Base-by-base conservation (phyloP, 306 rosid genomes). In the Casuarina equisetifolia region DNA sequence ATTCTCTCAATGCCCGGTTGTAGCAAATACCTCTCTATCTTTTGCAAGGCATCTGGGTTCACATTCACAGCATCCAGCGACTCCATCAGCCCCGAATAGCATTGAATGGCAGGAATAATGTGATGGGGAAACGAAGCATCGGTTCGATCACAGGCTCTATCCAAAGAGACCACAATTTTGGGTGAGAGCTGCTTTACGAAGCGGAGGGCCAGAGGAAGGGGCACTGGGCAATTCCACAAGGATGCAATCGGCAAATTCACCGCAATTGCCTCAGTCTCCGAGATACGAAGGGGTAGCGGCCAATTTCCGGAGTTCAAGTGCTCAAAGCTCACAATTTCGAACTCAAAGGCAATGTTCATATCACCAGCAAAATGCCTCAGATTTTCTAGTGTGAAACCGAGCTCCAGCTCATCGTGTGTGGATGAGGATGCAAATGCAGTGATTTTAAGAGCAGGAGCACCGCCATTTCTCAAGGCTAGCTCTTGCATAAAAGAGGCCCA, bases 401-500 rank as follows among this genome's bases (percentile, higher is more conserved):
- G 89, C 84, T 92, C 97, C 4, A 94, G 72, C 62, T 92, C 91
- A 5, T 91, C 91, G 0, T 84, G 82, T 52, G 78, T 73, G 9
- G 91, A 84, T 35, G 92, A 77, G 13, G 91, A 85, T 9, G 85
- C 91, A 78, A 94, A 86, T 32, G 97, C 97, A 52, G 97, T 94
- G 82, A 94, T 88, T 79, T 86, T 92, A 39, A 94, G 89, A 80
- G 85, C 82, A 50, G 89, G 86, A 15, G 89, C 73, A 70, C 89
- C 85, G 0, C 85, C 86, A 77, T 83, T 92, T 72, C 91, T 86
- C 57, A 90, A 79, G 52, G 95, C 95, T 7, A 92, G 79, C 81
- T 94, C 98, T 68, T 90, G 95, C 92, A 94, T 92, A 66, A 94
- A 85, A 55, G 98, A 94, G 75, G 98, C 89, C 98, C 94, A 92